A percentile compares a stretch with the other conserved stretches of the same genome.
Conservation (phyloP, 352 stramenopile genomes). For the Phytophthora sansomeana region DNA sequence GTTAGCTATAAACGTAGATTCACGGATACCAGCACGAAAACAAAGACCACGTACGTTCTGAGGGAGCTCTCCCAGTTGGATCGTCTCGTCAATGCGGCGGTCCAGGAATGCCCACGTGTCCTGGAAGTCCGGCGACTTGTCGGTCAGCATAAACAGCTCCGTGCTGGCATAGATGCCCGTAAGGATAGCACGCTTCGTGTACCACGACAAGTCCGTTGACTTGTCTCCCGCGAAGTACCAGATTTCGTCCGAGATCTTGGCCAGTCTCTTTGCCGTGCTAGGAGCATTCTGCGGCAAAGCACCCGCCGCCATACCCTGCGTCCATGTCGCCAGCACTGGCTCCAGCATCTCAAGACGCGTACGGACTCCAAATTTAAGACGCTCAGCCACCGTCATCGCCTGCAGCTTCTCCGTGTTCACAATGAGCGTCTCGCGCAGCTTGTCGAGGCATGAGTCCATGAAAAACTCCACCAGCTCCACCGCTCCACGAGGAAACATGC, state of each 20-base stretch:
- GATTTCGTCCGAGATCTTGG: constrained; percentile 80
- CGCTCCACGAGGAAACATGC: constrained; percentile 79
- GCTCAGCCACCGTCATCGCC: constrained; percentile 76
- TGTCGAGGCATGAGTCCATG: constrained; percentile 77
- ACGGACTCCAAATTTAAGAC: constrained; percentile 83
- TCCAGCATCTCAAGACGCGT: constrained; percentile 70
- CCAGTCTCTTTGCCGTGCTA: constrained; percentile 75
- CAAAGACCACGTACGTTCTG: constrained; percentile 68
- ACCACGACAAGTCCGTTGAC: constrained; percentile 86
- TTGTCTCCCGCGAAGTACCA: constrained; percentile 91
- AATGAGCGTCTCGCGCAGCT: constrained; percentile 70
- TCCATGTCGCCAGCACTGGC: constrained; percentile 68
- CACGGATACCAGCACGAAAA: constrained; percentile 4
- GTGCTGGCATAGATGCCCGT: constrained; percentile 83
- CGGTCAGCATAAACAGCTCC: constrained; percentile 88
- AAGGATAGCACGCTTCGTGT: constrained; percentile 86
- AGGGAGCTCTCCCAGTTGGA: constrained; percentile 78
- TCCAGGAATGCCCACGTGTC: constrained; percentile 88
- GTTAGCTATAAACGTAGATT: constrained; percentile 1
- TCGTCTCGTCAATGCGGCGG: constrained; percentile 84
- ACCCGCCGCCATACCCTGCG: constrained; percentile 84
- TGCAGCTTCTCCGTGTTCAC: constrained; percentile 68
- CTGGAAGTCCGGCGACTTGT: constrained; percentile 73
- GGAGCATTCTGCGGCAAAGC: constrained; percentile 79
- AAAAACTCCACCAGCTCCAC: constrained; percentile 89